Evolutionary conservation across 345 rosid species (phyloP).

Genomic region (Physaria fendleri): DNA sequence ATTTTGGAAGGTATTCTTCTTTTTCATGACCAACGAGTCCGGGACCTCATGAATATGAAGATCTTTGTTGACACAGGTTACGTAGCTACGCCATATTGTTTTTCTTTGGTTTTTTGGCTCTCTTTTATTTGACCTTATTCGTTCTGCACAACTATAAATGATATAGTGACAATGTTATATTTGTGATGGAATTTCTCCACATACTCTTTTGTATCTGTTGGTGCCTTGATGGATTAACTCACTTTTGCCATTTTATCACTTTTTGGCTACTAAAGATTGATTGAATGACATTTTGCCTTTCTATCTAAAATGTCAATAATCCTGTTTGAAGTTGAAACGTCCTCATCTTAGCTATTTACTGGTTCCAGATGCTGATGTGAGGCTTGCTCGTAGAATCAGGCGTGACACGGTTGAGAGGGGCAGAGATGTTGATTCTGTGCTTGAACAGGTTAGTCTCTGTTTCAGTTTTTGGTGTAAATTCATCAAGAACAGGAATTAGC

Average conservation of each 20-base stretch:
- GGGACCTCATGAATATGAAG: slow-evolving; percentile 93
- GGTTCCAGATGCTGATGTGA: slow-evolving; percentile 94
- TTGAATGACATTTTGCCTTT: neutral
- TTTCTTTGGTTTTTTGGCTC: too few relatives aligned
- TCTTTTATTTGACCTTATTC: neutral
- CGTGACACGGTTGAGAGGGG: slow-evolving; percentile 98
- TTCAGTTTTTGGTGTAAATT: neutral
- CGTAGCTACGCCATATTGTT: neutral
- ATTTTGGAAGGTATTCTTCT: slow-evolving; percentile 96
- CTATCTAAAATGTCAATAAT: neutral
- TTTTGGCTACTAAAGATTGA: neutral
- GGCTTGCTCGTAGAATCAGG: slow-evolving; percentile 98
- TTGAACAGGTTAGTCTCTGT: slow-evolving; percentile 69
- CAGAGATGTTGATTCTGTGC: slow-evolving; percentile 90
- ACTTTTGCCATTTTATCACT: neutral
- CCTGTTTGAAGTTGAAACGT: neutral
- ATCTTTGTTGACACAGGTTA: slow-evolving; percentile 96
- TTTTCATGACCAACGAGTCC: slow-evolving; percentile 86
- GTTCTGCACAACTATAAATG: neutral
- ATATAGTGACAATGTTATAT: neutral
- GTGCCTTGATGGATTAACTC: slow-evolving; percentile 6
- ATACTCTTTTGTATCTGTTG: slow-evolving; percentile 2
- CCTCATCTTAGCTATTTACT: slow-evolving; percentile 28
- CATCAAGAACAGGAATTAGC: neutral
- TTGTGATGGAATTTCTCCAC: slow-evolving; percentile 11